A percentile compares a stretch with the other conserved stretches of the same genome.
Evolutionary conservation across 257 asterid species (phyloP).

Genomic region (Nicotiana obtusifolia): DNA sequence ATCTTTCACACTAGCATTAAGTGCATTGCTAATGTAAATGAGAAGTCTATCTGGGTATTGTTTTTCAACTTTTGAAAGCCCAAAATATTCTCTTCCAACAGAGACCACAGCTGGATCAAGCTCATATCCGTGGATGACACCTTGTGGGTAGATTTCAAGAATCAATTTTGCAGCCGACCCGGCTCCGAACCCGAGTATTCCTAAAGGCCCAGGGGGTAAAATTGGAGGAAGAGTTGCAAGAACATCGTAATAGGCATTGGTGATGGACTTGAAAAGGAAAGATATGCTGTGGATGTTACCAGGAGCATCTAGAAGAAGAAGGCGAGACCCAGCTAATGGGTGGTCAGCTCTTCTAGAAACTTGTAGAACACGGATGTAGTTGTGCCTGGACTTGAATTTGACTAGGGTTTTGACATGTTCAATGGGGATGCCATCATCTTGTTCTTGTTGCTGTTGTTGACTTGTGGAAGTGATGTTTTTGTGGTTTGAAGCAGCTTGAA

Average conservation of each 20-base stretch:
- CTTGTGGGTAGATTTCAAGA: conserved; percentile 52
- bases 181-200: conserved; percentile 86
- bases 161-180: conserved; percentile 65
- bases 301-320: conserved; percentile 80
- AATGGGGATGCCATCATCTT: conserved; percentile 64
- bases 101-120: conserved; percentile 71
- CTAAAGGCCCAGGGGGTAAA: conserved; percentile 79
- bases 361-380: conserved; percentile 75
- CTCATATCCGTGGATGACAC: conserved; percentile 70
- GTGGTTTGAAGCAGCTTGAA: conserved; percentile 23
- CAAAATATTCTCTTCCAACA: conserved; percentile 71
- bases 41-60: conserved; percentile 42
- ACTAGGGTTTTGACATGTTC: conserved; percentile 67
- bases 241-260: conserved; percentile 71
- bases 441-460: conserved; percentile 19
- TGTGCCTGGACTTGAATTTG: conserved; percentile 75
- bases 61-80: conserved; percentile 57
- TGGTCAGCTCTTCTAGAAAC: conserved; percentile 84
- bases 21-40: conserved; percentile 58
- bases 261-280: conserved; percentile 51
- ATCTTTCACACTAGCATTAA: conserved; percentile 33
- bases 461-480: conserved; percentile 9
- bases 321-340: conserved; percentile 74
- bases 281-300: conserved; percentile 97
- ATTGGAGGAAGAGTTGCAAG: conserved; percentile 80